phyloP scores from a whole-genome alignment of 1,139 yeast species.

The Scheffersomyces illinoinensis region DNA sequence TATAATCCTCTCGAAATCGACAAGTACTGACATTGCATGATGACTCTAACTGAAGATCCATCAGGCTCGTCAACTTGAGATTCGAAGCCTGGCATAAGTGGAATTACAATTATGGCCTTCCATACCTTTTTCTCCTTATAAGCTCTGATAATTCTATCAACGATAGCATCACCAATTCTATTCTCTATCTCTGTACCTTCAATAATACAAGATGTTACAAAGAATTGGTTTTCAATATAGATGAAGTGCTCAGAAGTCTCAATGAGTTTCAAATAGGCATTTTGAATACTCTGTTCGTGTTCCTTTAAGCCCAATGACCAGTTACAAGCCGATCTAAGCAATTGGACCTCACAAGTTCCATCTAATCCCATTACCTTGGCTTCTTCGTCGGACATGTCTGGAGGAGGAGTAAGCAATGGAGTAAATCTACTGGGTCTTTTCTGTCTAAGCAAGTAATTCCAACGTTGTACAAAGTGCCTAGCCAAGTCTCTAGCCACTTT shows the following conservation, averaged over 20 bases:
- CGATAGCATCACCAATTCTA: slow-evolving; percentile 93
- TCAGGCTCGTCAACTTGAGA: slow-evolving; percentile 92
- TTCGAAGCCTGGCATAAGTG: slow-evolving; percentile 97
- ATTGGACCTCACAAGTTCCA: slow-evolving; percentile 92
- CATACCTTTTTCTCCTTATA: slow-evolving; percentile 74
- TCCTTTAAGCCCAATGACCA: slow-evolving; percentile 92
- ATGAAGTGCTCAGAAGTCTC: slow-evolving; percentile 92
- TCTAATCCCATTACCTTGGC: slow-evolving; percentile 59
- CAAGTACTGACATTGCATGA: slow-evolving; percentile 95
- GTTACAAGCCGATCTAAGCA: slow-evolving; percentile 81
- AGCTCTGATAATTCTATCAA: slow-evolving; percentile 89
- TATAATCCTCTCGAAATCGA: slow-evolving; percentile 89
- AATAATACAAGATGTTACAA: slow-evolving; percentile 81
- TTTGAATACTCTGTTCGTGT: slow-evolving; percentile 87
- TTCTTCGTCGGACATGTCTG: slow-evolving; percentile 78
- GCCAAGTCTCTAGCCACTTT: slow-evolving; percentile 91
- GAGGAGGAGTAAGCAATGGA: slow-evolving; percentile 89
- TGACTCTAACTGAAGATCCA: slow-evolving; percentile 90
- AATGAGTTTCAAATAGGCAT: slow-evolving; percentile 86
- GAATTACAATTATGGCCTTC: slow-evolving; percentile 90
- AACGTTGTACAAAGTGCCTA: slow-evolving; percentile 94
- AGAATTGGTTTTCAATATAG: slow-evolving; percentile 93
- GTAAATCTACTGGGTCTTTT: slow-evolving; percentile 93
- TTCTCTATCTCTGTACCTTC: slow-evolving; percentile 87
- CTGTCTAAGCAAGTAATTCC: slow-evolving; percentile 92